Evolutionary conservation across 352 stramenopile genomes (phyloP).

Genomic region (Phytophthora uliginosa): DNA sequence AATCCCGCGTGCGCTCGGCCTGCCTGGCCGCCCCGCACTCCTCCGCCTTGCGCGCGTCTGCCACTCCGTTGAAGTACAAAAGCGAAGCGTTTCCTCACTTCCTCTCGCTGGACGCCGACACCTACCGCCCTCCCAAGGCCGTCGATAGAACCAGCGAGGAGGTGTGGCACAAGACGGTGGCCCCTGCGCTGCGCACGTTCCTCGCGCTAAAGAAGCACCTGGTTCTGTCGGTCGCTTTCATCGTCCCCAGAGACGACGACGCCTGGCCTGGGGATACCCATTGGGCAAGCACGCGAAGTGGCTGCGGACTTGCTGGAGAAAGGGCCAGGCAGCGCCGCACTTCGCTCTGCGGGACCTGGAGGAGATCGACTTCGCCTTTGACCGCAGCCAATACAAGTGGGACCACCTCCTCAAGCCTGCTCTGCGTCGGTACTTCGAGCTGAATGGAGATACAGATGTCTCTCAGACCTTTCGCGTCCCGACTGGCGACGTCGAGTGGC

Average conservation of each 20-base stretch:
- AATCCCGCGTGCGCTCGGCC: neutral
- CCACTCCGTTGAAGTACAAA: neutral
- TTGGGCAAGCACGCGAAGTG: conserved; percentile 16
- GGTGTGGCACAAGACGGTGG: neutral
- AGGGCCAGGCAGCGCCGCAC: neutral
- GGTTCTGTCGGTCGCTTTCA: conserved; percentile 10
- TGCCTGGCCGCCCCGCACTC: too few species aligned
- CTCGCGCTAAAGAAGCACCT: conserved; percentile 10
- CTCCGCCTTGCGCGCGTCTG: too few species aligned
- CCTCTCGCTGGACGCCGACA: neutral
- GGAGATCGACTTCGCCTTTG: neutral
- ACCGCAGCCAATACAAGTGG: neutral
- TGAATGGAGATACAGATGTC: neutral
- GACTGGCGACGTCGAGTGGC: neutral
- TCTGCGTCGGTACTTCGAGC: neutral
- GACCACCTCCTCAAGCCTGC: neutral
- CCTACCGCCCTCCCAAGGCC: neutral
- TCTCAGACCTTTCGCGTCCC: neutral
- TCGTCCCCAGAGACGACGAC: conserved; percentile 5
- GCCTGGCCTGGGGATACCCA: conserved; percentile 17
- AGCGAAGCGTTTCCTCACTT: neutral
- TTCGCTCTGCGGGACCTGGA: neutral
- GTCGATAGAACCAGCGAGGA: neutral
- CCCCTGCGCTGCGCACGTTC: conserved; percentile 15
- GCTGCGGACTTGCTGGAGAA: conserved; percentile 4